Base-by-base conservation (phyloP, 345 rosid species). In the Citrus medica region DNA sequence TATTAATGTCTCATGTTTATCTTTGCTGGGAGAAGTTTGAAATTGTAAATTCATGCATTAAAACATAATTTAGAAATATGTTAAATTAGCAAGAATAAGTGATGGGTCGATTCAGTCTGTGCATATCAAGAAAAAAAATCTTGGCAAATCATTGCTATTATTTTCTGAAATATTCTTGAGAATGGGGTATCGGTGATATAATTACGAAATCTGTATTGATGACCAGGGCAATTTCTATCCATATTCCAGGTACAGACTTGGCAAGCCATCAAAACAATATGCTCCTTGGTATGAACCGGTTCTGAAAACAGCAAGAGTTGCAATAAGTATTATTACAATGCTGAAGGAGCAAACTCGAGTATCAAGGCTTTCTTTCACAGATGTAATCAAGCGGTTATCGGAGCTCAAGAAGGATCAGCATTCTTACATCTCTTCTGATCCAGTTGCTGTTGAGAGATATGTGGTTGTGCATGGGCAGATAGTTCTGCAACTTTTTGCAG, bases 401-500 rank as follows among this genome's bases (percentile, higher is more conserved):
- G 87, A 86, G 73, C 78, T 87, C 40, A 79, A 85, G 53, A 88
- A 69, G 70, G 84, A 84, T 13, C 77, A 95, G n/a, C 69, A 42
- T 62, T 92, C 90, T 51, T 92, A 77, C 58, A 84, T 95, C 83
- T 93, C 98, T 68, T 87, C 92, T 62, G 86, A 90, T 74, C 77
- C 83, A 58, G 79, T 82, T n/a, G 83, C 78, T 75, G 92, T 89
- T 5, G 93, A 93, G 84, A 87, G 93, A 82, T 95, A 86, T 37
- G 81, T 91, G 69, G 93, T 92, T 9, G 97, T 90, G 74, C 98
- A 95, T 81, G 98, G 99, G 8, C 92, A 90, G 79, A 89, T 95
- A 33, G 81, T 93, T 53, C 79, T 86, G 68, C 99, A 92, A 65
- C 88, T 83, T 30, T 92, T 92, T 89, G 90, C 92, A 48, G 92